A percentile compares a stretch with the other conserved stretches of the same genome.
These are phyloP conservation scores for Yamadazyma triangularis DNA, from an alignment of 1,139 yeast genomes.

Conservation along the genomic window DNA sequence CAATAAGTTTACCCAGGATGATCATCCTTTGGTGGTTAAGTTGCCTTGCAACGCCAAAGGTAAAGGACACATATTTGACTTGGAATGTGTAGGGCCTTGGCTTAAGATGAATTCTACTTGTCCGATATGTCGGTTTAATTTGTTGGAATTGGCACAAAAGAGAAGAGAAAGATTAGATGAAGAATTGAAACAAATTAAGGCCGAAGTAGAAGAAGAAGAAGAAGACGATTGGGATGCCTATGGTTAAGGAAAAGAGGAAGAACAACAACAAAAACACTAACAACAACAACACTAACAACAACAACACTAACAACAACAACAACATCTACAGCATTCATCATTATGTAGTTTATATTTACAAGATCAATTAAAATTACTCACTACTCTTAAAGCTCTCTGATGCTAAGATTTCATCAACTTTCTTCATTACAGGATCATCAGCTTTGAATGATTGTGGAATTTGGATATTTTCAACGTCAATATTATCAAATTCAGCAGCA, in stretches of 20 bases:
- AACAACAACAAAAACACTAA: too few relatives aligned
- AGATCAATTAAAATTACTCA: too few relatives aligned
- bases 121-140: slow-evolving; percentile 80
- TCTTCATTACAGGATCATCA: slow-evolving; percentile 62
- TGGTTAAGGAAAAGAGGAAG: too few relatives aligned
- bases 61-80: slow-evolving; percentile 70
- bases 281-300: too few relatives aligned
- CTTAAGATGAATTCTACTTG: slow-evolving; percentile 74
- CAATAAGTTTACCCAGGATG: slow-evolving; percentile 62
- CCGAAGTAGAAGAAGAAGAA: slow-evolving; percentile 64
- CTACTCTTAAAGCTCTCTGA: slow-evolving; percentile 52
- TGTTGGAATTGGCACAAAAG: slow-evolving; percentile 38
- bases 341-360: too few relatives aligned
- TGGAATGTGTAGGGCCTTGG: slow-evolving; percentile 93
- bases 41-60: slow-evolving; percentile 66
- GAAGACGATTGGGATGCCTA: slow-evolving; percentile 75
- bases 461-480: slow-evolving; percentile 21
- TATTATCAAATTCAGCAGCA: slow-evolving; percentile 29
- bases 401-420: slow-evolving; percentile 67
- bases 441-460: slow-evolving; percentile 35
- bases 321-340: too few relatives aligned
- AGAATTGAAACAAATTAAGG: slow-evolving; percentile 38
- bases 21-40: slow-evolving; percentile 73
- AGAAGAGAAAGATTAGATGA: slow-evolving; percentile 40
- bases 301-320: too few relatives aligned